phyloP scores from a whole-genome alignment of 2,329 filamentous ascomycete genomes.

The Penicillium freii region DNA sequence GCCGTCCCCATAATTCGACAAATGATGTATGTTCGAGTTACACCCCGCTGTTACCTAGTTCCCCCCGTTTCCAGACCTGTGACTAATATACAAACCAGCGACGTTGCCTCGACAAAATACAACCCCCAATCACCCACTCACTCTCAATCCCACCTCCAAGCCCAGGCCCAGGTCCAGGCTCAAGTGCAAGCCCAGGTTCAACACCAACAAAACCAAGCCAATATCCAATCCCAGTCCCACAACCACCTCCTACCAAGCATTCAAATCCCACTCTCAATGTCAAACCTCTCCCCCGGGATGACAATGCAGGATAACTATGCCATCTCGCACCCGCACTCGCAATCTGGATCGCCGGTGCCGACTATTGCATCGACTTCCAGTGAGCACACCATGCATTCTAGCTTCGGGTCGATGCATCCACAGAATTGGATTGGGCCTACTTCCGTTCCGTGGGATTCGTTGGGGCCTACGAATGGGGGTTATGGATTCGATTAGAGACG shows the following conservation, averaged over 20 bases:
- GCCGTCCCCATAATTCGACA: constrained; percentile 36
- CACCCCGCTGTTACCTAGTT: background rate
- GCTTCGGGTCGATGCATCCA: constrained; percentile 29
- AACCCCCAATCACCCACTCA: constrained; percentile 13
- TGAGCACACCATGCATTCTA: constrained; percentile 21
- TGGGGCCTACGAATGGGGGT: constrained; percentile 15
- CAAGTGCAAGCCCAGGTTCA: constrained; percentile 13
- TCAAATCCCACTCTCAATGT: constrained; percentile 9
- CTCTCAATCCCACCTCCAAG: constrained; percentile 12
- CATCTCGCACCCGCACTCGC: constrained; percentile 13
- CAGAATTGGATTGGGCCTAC: constrained; percentile 36
- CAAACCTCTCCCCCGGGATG: constrained; percentile 6
- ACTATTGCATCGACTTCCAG: constrained; percentile 19
- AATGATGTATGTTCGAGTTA: constrained; percentile 30
- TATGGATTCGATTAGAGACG: constrained; percentile 15
- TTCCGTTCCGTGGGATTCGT: constrained; percentile 30
- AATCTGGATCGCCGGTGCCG: constrained; percentile 21
- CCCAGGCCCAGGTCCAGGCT: constrained; percentile 11
- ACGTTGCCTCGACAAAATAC: constrained; percentile 23
- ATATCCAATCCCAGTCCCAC: constrained; percentile 9
- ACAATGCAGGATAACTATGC: constrained; percentile 17
- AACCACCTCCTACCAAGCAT: constrained; percentile 12
- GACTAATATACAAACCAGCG: constrained; percentile 19
- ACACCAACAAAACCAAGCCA: constrained; percentile 12
- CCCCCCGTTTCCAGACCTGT: too few relatives aligned